Evolutionary conservation across 1,284 basidiomycete genomes (phyloP), one percentile per base, ranked within the genome.

Genomic region (Cronartium ribicola): DNA sequence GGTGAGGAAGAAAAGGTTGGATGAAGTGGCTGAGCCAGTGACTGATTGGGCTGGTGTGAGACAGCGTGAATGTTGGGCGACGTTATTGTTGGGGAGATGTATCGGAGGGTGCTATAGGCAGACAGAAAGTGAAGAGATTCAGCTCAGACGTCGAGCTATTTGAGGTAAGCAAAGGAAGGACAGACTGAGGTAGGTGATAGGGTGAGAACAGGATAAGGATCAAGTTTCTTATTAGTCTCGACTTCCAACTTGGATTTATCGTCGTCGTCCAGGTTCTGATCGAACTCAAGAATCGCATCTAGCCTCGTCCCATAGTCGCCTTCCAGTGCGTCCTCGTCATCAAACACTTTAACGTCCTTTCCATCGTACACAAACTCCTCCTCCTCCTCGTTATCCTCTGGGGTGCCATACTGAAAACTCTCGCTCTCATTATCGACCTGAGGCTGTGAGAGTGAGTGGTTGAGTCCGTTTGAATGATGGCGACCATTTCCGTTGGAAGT

Each of bases 291-390:
- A 46, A 71, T 64, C 36, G 60, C 44, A 22, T 65, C 51, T 5
- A 71, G 44, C 59, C 41, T 70, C n/a, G 44, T 63, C 11, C 40
- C 59, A 41, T 70, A 70, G 20, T 70, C 67, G 14, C 55, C 39
- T 36, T 43, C 17, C 5, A 60, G 67, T 59, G 20, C 29, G 11
- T 60, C 37, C 22, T 71, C 60, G 40, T 71, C 60, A 39, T 71
- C 69, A 62, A 70, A 70, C 22, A 70, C 43, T 22, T 61, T 46
- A 43, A 70, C 67, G 40, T 70, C 67, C 29, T 63, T 43, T 3
- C 67, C 67, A 51, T 70, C 67, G 40, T 70, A 70, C 29, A 70
- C 61, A 63, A 70, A 70, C 48, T 70, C 59, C 4, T 51, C 48
- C 20, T 51, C 48, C 13, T n/a, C 22, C 37, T n/a, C 20, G 22